phyloP scores from a whole-genome alignment of 768 basidiomycete species.

The Scleroderma bovista region DNA sequence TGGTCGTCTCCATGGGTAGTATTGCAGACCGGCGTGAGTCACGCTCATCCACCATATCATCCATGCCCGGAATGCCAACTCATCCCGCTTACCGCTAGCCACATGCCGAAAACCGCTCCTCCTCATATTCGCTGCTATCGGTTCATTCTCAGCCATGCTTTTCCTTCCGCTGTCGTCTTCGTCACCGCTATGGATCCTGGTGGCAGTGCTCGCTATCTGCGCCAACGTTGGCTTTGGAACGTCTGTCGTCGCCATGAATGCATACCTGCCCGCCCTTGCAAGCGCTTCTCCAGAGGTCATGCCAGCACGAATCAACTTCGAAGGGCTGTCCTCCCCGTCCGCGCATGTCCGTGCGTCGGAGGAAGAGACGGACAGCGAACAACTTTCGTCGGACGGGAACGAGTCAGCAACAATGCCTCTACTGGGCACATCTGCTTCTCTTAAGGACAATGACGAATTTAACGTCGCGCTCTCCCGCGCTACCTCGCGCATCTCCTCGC shows the following conservation, averaged over 20 bases:
- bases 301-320: conserved; percentile 30
- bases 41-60: not conserved
- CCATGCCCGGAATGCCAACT: not conserved
- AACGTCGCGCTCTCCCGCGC: conserved; percentile 58
- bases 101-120: conserved; percentile 75
- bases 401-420: conserved; percentile 38
- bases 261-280: conserved; percentile 76
- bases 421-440: conserved; percentile 4
- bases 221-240: conserved; percentile 88
- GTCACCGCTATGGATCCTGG: conserved; percentile 63
- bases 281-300: conserved; percentile 58
- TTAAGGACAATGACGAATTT: conserved; percentile 37
- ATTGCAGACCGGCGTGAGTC: conserved; percentile 85
- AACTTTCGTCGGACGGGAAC: not conserved
- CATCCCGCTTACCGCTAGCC: conserved; percentile 33
- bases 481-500: conserved; percentile 78
- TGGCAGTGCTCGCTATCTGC: conserved; percentile 62
- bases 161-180: conserved; percentile 74
- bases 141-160: conserved; percentile 58
- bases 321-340: conserved; percentile 5
- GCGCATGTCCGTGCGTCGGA: conserved; percentile 15
- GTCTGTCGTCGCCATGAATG: conserved; percentile 84
- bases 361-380: conserved; percentile 12
- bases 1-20: conserved; percentile 89
- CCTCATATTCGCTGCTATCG: conserved; percentile 65